Evolutionary conservation across 768 basidiomycete species (phyloP).

Genomic region (Serendipita sp.): DNA sequence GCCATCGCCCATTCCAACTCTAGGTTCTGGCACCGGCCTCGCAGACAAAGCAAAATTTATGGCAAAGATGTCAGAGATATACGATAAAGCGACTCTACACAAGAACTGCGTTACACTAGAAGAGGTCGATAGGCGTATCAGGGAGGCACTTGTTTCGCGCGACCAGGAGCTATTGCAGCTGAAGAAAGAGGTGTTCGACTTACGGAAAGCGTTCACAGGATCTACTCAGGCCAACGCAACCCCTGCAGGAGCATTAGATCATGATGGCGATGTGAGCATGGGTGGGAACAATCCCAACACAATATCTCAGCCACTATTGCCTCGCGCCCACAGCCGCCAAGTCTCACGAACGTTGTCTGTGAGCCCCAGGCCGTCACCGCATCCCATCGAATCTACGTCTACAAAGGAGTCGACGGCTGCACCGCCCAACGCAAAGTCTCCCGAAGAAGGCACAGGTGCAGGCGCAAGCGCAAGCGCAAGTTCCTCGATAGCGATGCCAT

Average conservation of each 20-base stretch:
- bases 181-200: not conserved
- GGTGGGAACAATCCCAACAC: not conserved
- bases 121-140: not conserved
- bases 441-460: not conserved
- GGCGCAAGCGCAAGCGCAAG: too few species aligned
- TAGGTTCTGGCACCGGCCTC: not conserved
- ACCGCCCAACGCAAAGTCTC: not conserved
- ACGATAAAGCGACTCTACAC: not conserved
- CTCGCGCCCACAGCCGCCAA: not conserved
- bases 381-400: not conserved
- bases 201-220: not conserved
- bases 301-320: not conserved
- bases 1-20: not conserved
- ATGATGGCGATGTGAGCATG: slow-evolving; percentile 2
- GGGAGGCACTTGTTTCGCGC: not conserved
- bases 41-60: slow-evolving; percentile 1
- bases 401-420: not conserved
- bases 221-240: not conserved
- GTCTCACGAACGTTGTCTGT: not conserved
- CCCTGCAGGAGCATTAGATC: not conserved
- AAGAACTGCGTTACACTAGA: not conserved
- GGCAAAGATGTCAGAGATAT: slow-evolving; percentile 5
- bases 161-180: not conserved
- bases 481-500: too few species aligned
- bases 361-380: not conserved